Conservation (phyloP, 2,329 filamentous ascomycete genomes). For the Zarea fungicola region DNA sequence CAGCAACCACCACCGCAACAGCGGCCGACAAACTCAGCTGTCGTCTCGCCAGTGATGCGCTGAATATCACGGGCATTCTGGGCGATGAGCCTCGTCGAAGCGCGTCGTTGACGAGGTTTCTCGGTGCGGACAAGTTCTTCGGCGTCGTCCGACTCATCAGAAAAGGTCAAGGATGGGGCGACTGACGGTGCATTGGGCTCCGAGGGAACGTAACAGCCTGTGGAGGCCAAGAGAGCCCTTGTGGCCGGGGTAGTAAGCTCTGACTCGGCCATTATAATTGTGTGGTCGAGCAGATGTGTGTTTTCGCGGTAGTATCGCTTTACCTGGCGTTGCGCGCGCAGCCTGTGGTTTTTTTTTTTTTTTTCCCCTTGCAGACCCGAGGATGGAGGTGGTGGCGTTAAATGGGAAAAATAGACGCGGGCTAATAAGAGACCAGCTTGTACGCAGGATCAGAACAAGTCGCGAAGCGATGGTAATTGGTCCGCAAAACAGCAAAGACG, state of each 20-base stretch:
- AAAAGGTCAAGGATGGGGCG: slow-evolving; percentile 59
- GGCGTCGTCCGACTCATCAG: slow-evolving; percentile 56
- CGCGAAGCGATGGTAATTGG: background rate
- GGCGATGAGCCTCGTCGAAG: slow-evolving; percentile 63
- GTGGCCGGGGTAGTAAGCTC: slow-evolving; percentile 23
- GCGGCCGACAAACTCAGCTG: slow-evolving; percentile 54
- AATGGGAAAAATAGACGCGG: slow-evolving; percentile 10
- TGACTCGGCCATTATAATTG: slow-evolving; percentile 27
- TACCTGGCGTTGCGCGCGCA: slow-evolving; percentile 1
- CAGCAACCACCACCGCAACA: slow-evolving; percentile 64
- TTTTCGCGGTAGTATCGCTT: background rate
- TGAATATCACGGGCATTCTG: slow-evolving; percentile 58
- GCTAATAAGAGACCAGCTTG: background rate
- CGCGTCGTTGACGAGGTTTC: slow-evolving; percentile 51
- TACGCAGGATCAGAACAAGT: background rate
- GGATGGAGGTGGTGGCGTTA: slow-evolving; percentile 11
- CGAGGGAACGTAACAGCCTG: slow-evolving; percentile 38
- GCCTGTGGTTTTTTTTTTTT: slow-evolving; percentile 4
- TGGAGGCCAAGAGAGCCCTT: slow-evolving; percentile 35
- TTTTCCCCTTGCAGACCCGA: background rate
- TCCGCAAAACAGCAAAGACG: background rate
- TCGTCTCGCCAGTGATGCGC: slow-evolving; percentile 59
- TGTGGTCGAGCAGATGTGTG: background rate
- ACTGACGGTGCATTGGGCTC: slow-evolving; percentile 42
- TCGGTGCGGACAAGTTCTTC: slow-evolving; percentile 43